Evolutionary conservation across 306 rosid species (phyloP).

Genomic region (Morella rubra): DNA sequence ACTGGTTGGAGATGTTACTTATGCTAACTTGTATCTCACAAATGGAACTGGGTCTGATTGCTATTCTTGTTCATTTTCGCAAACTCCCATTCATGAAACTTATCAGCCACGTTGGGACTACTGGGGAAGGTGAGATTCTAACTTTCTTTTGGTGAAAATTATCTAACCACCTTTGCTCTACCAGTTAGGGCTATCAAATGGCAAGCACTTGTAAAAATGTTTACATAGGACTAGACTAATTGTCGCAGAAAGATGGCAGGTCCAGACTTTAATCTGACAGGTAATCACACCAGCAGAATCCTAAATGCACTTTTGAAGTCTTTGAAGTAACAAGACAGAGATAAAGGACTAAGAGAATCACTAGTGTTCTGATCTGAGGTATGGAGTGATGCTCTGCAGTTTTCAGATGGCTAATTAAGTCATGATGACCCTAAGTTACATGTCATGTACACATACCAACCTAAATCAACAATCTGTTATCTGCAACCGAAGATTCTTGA

Average conservation of each 20-base stretch:
- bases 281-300: neutral
- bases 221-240: neutral
- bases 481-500: too few relatives aligned
- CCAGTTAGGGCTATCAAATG: neutral
- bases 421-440: neutral
- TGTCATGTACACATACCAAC: neutral
- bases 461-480: neutral
- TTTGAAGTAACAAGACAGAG: neutral
- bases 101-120: conserved; percentile 98
- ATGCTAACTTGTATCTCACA: conserved; percentile 73
- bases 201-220: neutral
- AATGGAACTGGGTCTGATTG: conserved; percentile 78
- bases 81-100: conserved; percentile 82
- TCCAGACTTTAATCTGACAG: neutral
- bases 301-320: conserved; percentile 1
- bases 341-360: neutral
- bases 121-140: conserved; percentile 74
- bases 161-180: neutral
- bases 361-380: neutral
- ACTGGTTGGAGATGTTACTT: conserved; percentile 70
- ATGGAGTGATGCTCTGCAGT: neutral
- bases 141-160: neutral
- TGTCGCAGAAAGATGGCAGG: neutral
- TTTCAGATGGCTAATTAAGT: neutral
- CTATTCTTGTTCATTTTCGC: conserved; percentile 67